Evolutionary conservation across 176 grass and related monocot genomes (phyloP).

Genomic region (Alloteropsis semialata): DNA sequence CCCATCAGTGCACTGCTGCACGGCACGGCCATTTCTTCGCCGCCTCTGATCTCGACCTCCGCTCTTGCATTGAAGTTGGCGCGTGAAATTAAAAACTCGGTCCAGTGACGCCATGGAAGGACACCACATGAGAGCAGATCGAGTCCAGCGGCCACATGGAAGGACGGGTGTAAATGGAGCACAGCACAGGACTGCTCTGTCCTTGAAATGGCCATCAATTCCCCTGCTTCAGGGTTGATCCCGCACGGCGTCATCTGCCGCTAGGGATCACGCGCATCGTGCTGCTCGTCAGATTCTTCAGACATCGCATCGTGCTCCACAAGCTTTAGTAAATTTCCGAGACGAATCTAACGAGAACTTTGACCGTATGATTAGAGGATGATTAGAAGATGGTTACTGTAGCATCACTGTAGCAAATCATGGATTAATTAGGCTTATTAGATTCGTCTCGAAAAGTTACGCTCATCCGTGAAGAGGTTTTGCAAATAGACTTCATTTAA

Average conservation of each 20-base stretch:
- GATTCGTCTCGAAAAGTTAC: too few relatives aligned
- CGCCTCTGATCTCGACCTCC: background rate
- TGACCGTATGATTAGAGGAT: too few relatives aligned
- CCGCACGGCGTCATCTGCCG: background rate
- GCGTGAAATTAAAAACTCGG: background rate
- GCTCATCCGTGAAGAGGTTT: too few relatives aligned
- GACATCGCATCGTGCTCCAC: too few relatives aligned
- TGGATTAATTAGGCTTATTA: too few relatives aligned
- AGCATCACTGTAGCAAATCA: too few relatives aligned
- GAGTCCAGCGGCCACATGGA: background rate
- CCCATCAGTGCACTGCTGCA: background rate
- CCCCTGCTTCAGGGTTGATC: background rate
- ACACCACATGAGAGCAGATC: background rate
- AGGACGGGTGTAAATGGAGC: background rate
- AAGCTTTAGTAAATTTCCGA: too few relatives aligned
- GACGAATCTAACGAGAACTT: too few relatives aligned
- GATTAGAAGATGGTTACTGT: too few relatives aligned
- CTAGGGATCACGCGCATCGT: background rate
- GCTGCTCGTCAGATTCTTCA: background rate
- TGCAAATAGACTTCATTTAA: too few relatives aligned
- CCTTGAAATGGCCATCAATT: conserved; percentile 4
- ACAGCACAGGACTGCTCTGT: background rate
- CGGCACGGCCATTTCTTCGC: background rate
- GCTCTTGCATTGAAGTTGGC: background rate
- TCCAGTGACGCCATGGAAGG: background rate